Percentiles rank a stretch among this genome's conserved stretches.
phyloP scores from a whole-genome alignment of 2,329 filamentous ascomycete genomes.

The Beauveria varroae region DNA sequence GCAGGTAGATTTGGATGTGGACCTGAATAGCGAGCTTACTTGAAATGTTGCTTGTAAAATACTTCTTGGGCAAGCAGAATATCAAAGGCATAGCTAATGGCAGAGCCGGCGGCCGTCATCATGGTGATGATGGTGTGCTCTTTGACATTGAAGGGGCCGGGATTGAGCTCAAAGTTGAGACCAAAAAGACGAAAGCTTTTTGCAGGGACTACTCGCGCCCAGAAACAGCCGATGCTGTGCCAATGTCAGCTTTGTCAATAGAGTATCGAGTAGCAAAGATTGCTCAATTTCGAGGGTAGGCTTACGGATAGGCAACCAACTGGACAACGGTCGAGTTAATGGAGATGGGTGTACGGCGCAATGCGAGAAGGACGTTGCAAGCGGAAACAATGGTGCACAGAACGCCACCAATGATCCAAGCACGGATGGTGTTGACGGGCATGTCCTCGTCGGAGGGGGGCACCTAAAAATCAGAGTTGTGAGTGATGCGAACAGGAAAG shows the following conservation, averaged over 20 bases:
- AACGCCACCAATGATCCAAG: conserved; percentile 47
- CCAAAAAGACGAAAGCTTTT: conserved; percentile 25
- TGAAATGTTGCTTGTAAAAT: conserved; percentile 45
- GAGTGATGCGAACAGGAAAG: not conserved
- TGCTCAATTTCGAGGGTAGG: not conserved
- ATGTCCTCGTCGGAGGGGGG: conserved; percentile 43
- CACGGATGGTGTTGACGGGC: conserved; percentile 50
- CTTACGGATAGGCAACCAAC: conserved; percentile 42
- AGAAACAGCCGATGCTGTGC: conserved; percentile 21
- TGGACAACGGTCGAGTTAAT: conserved; percentile 50
- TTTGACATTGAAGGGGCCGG: conserved; percentile 38
- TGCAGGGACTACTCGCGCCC: conserved; percentile 26
- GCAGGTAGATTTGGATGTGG: not conserved
- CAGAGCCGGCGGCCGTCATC: conserved; percentile 32
- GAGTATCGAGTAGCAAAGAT: not conserved
- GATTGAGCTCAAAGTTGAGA: conserved; percentile 27
- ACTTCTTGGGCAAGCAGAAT: conserved; percentile 34
- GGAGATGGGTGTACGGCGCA: conserved; percentile 41
- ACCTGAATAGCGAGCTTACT: conserved; percentile 15
- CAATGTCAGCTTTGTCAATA: not conserved
- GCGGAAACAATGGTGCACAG: conserved; percentile 50
- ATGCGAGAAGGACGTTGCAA: conserved; percentile 46
- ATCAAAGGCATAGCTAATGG: conserved; percentile 31
- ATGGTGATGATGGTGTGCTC: conserved; percentile 42
- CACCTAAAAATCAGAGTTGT: not conserved